Base-by-base conservation (phyloP, 2,329 filamentous ascomycete species). In the Neospermospora avenae region DNA sequence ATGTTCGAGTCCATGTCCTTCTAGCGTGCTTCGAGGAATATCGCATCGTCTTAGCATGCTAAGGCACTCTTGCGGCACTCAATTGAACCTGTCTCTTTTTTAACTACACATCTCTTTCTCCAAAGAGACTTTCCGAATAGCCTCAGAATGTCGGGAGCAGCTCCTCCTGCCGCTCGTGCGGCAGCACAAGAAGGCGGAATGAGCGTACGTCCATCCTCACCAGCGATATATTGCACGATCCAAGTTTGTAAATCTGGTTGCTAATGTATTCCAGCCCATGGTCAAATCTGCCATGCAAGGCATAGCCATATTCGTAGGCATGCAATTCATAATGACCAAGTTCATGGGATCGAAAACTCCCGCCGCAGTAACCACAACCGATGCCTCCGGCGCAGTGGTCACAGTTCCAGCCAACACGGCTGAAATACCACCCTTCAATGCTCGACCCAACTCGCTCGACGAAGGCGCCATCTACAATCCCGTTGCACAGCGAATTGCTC, bases 401-500 rank as follows among this genome's bases (percentile, higher is more conserved):
- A 77, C 78, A 62, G 80, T 85, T 22, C 78, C 82, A 46, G 76
- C 77, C 56, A 84, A 82, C 68, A 78, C 77, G 31, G 81, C 77
- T 54, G 77, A 77, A 20, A 85, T 91, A 57, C 86, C 88, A 28
- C 76, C 85, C 18, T 92, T 86, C 72, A 78, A 80, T 57, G 78
- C 87, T 62, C 84, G 89, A 55, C 87, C 89, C n/a, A 74, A 79
- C 62, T 72, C 75, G 61, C 77, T 86, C 70, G 74, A 86, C 75
- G 80, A 84, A 62, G 84, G 83, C 66, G 87, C 86, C 22, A 76
- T 80, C 54, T 88, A 87, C 73, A 89, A 81, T 68, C 74, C 76
- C 0, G 76, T 91, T 18, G 91, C 92, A 1, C 81, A 87, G 66
- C 82, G 81, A 59, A 80, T 97, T 63, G 89, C 89, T 39, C 93